Conservation (phyloP, 2,329 filamentous ascomycete species). For the Fusarium sp. region DNA sequence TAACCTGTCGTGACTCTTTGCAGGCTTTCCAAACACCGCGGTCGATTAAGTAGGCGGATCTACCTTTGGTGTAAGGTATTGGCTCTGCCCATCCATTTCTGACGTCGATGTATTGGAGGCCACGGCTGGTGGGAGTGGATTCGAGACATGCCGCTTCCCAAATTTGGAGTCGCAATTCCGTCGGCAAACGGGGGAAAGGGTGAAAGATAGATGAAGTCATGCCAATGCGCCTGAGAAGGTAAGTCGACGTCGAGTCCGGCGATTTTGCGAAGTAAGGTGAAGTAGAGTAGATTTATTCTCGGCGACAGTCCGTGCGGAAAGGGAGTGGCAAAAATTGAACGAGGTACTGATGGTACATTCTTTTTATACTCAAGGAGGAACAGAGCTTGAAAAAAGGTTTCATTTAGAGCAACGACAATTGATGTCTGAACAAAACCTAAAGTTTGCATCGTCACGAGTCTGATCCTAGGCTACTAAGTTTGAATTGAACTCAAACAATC, state of each 20-base stretch:
- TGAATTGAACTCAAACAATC: background rate
- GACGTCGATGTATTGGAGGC: background rate
- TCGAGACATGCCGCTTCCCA: background rate
- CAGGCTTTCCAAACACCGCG: background rate
- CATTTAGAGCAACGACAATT: background rate
- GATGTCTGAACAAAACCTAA: background rate
- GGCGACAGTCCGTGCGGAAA: no score
- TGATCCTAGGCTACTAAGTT: background rate
- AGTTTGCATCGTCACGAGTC: fast-evolving
- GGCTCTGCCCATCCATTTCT: background rate
- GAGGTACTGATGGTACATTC: no score
- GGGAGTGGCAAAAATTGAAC: no score
- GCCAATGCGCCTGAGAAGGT: background rate
- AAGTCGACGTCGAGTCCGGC: background rate
- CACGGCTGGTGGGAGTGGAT: fast-evolving
- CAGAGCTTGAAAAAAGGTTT: no score
- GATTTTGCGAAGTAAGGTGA: background rate
- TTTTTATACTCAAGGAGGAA: background rate
- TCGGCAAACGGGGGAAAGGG: background rate
- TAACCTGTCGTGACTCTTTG: background rate
- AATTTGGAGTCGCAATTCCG: background rate
- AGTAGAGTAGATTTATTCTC: no score
- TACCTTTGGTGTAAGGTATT: fast-evolving
- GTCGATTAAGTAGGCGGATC: background rate
- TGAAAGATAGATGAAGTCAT: background rate